phyloP scores from a whole-genome alignment of 2,329 filamentous ascomycete species.

The Dactylellina haptotyla region DNA sequence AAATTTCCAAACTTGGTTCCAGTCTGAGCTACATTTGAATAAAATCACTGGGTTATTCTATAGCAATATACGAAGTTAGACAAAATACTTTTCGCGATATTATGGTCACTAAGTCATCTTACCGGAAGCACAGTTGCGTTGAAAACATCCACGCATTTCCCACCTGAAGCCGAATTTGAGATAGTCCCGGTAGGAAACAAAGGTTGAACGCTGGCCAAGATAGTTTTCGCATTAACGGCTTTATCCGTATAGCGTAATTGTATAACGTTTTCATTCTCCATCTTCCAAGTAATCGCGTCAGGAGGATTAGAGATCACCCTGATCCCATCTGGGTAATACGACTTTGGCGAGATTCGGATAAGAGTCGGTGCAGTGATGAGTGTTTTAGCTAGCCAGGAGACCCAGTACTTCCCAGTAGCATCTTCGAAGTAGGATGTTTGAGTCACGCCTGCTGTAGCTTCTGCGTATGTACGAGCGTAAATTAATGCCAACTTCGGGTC shows the following conservation, averaged over 20 bases:
- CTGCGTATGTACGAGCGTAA: conserved; percentile 46
- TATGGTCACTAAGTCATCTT: neutral
- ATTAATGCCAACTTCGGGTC: conserved; percentile 22
- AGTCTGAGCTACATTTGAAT: conserved; percentile 39
- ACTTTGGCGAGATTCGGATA: conserved; percentile 45
- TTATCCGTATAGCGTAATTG: conserved; percentile 44
- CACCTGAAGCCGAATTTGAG: conserved; percentile 32
- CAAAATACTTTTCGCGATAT: neutral
- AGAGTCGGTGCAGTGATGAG: conserved; percentile 33
- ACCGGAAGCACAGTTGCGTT: conserved; percentile 37
- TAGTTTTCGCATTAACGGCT: conserved; percentile 23
- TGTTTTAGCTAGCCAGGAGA: conserved; percentile 47
- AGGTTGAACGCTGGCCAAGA: conserved; percentile 34
- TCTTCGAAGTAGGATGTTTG: conserved; percentile 48
- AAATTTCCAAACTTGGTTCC: conserved; percentile 54
- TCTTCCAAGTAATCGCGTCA: conserved; percentile 28
- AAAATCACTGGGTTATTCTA: conserved; percentile 47
- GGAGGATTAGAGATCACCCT: conserved; percentile 44
- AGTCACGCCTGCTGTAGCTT: conserved; percentile 45
- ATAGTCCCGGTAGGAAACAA: conserved; percentile 41
- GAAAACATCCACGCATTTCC: conserved; percentile 47
- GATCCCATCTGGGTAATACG: conserved; percentile 50
- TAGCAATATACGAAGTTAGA: neutral
- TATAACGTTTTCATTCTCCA: conserved; percentile 47
- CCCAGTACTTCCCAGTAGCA: conserved; percentile 50